Evolutionary conservation across 208 protist species (phyloP).

Genomic region (Crithidia thermophila): DNA sequence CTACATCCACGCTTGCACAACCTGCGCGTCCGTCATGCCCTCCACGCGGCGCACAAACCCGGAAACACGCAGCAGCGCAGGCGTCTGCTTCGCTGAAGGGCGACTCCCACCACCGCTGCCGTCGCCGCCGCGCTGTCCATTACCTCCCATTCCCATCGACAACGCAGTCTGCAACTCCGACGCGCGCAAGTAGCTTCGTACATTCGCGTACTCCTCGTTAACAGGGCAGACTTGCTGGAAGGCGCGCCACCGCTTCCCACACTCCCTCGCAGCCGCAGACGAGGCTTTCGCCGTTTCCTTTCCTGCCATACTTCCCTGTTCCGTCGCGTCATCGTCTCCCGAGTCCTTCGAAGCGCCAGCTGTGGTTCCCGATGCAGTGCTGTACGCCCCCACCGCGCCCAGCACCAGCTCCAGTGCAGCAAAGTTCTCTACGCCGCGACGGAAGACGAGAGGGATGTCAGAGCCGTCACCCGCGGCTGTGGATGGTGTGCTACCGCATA

Average conservation of each 20-base stretch:
- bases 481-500: slow-evolving; percentile 30
- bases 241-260: slow-evolving; percentile 52
- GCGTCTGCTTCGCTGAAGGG: slow-evolving; percentile 22
- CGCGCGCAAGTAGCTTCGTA: slow-evolving; percentile 24
- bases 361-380: too few relatives aligned
- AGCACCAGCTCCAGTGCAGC: slow-evolving; percentile 59
- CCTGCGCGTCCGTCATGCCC: slow-evolving; percentile 46
- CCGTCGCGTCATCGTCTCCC: not conserved
- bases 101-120: not conserved
- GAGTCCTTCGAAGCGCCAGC: too few relatives aligned
- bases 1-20: slow-evolving; percentile 33
- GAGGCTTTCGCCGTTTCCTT: not conserved
- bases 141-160: not conserved
- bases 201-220: slow-evolving; percentile 54
- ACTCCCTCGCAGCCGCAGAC: slow-evolving; percentile 7
- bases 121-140: not conserved
- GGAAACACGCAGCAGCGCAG: slow-evolving; percentile 36
- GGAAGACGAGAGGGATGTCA: slow-evolving; percentile 50
- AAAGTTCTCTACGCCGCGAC: slow-evolving; percentile 69
- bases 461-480: slow-evolving; percentile 17
- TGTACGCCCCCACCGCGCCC: slow-evolving; percentile 7
- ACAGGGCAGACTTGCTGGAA: slow-evolving; percentile 71
- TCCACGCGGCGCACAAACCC: slow-evolving; percentile 55
- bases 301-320: not conserved
- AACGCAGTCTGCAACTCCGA: not conserved